A percentile compares a stretch with the other conserved stretches of the same genome.
These are phyloP conservation scores for Phaseolus coccineus DNA, from an alignment of 331 rosid species.

Conservation along the genomic window DNA sequence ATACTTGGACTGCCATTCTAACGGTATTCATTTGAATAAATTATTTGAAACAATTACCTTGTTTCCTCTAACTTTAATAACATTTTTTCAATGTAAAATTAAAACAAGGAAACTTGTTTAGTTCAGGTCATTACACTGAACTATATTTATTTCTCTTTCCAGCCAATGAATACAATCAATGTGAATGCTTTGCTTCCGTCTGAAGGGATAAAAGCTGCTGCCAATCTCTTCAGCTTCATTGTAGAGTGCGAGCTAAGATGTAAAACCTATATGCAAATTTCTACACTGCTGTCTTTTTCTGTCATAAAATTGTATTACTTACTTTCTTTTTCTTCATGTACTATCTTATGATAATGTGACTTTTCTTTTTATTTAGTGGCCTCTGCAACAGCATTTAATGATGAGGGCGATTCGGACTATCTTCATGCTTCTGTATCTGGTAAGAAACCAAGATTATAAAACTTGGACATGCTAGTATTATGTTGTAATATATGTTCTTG, in stretches of 20 bases:
- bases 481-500: constrained; percentile 31
- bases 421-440: constrained; percentile 90
- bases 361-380: constrained; percentile 64
- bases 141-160: constrained; percentile 46
- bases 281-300: constrained; percentile 36
- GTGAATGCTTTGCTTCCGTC: constrained; percentile 73
- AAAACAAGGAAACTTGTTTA: constrained; percentile 34
- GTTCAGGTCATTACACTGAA: constrained; percentile 42
- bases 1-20: constrained; percentile 89
- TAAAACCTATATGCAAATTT: constrained; percentile 47
- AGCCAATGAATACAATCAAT: constrained; percentile 71
- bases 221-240: constrained; percentile 78
- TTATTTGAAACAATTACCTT: constrained; percentile 28
- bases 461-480: constrained; percentile 18
- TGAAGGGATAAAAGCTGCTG: constrained; percentile 82
- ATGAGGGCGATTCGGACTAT: constrained; percentile 70
- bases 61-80: constrained; percentile 22
- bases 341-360: constrained; percentile 20
- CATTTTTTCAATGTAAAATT: constrained; percentile 31
- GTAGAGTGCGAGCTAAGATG: constrained; percentile 89
- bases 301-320: constrained; percentile 28
- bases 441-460: constrained; percentile 51
- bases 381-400: constrained; percentile 81
- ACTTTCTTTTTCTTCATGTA: constrained; percentile 37
- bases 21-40: constrained; percentile 57